A percentile compares a stretch with the other conserved stretches of the same genome.
phyloP scores from a whole-genome alignment of 2,329 filamentous ascomycete genomes.

The Talaromyces sp. region DNA sequence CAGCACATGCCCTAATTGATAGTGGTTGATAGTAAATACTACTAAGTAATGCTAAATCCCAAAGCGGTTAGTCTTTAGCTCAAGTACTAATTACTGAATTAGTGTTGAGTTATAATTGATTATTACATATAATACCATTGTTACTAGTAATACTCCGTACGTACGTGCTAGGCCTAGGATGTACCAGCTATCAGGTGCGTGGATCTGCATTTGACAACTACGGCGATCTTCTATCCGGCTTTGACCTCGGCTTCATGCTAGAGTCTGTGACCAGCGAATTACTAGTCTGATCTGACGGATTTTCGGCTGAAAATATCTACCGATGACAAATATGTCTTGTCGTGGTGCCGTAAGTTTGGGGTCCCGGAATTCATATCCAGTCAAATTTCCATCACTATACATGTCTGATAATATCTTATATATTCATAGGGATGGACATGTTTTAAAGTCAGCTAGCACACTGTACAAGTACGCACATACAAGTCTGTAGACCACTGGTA shows the following conservation, averaged over 20 bases:
- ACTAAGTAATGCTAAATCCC: neutral
- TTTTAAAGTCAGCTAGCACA: neutral
- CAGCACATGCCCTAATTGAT: neutral
- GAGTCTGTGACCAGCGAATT: neutral
- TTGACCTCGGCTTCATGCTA: neutral
- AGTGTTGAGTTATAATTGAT: neutral
- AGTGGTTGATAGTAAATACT: neutral
- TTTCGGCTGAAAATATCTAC: neutral
- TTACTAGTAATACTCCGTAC: neutral
- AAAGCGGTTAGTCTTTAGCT: neutral
- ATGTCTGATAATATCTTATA: neutral
- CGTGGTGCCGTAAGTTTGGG: neutral
- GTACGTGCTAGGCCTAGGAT: neutral
- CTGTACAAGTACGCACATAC: neutral
- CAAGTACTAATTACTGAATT: neutral
- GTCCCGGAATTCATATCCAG: no score
- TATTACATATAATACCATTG: neutral
- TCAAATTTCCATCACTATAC: no score
- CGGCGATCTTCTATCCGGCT: neutral
- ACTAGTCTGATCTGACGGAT: neutral
- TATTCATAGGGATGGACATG: no score
- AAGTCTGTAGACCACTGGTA: neutral
- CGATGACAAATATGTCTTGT: neutral
- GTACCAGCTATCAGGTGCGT: neutral
- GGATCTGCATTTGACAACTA: conserved; percentile 2